A percentile compares a stretch with the other conserved stretches of the same genome.
phyloP scores from a whole-genome alignment of 306 rosid species.

The Begonia fuchsioides region DNA sequence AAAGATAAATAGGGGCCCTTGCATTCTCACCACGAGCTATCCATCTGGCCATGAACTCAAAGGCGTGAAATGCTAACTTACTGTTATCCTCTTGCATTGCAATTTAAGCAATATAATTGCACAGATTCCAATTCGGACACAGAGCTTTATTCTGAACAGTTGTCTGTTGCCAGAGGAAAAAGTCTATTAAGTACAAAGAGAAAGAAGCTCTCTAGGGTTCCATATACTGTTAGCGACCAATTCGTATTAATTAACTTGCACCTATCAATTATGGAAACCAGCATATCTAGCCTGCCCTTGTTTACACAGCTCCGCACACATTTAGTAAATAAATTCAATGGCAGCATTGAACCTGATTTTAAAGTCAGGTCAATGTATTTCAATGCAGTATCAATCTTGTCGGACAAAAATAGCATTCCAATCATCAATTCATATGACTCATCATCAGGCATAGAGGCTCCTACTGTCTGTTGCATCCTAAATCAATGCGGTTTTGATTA shows the following conservation, averaged over 20 bases:
- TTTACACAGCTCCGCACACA: slow-evolving; percentile 43
- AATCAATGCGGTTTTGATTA: not conserved
- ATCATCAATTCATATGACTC: slow-evolving; percentile 71
- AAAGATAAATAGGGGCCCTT: slow-evolving; percentile 41
- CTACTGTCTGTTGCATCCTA: slow-evolving; percentile 84
- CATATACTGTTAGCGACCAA: slow-evolving; percentile 4
- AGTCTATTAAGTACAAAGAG: slow-evolving; percentile 13
- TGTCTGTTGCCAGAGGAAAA: slow-evolving; percentile 31
- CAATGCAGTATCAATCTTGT: slow-evolving; percentile 48
- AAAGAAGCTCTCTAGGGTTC: slow-evolving; percentile 1
- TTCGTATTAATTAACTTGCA: slow-evolving; percentile 51
- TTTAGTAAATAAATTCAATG: slow-evolving; percentile 36
- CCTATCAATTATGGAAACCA: slow-evolving; percentile 64
- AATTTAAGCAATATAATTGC: slow-evolving; percentile 45
- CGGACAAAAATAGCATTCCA: slow-evolving; percentile 45
- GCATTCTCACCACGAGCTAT: slow-evolving; percentile 65
- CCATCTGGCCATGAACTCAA: slow-evolving; percentile 87
- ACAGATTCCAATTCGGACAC: slow-evolving; percentile 69
- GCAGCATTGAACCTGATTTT: slow-evolving; percentile 56
- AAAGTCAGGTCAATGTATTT: slow-evolving; percentile 55
- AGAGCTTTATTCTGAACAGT: slow-evolving; percentile 89
- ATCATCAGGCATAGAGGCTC: slow-evolving; percentile 56
- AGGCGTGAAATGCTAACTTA: slow-evolving; percentile 59
- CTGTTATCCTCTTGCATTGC: slow-evolving; percentile 59
- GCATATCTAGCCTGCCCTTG: slow-evolving; percentile 51